Conservation (phyloP, 176 grass and related monocot genomes). For the Guadua angustifolia region DNA sequence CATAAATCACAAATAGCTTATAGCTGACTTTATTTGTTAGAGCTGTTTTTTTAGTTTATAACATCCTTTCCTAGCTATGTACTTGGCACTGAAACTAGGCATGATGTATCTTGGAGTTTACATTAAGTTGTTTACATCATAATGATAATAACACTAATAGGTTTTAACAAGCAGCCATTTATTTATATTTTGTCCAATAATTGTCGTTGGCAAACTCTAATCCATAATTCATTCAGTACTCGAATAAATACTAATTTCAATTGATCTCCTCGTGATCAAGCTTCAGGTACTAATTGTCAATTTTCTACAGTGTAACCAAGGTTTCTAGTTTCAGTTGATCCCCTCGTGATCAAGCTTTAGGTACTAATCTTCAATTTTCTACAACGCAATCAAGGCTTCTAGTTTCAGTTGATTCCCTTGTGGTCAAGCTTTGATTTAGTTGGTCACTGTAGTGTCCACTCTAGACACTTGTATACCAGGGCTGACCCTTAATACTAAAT, state of each 20-base stretch:
- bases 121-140: not conserved
- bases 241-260: constrained; percentile 10
- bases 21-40: not conserved
- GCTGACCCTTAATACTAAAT: not conserved
- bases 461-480: not conserved
- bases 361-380: constrained; percentile 6
- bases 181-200: not conserved
- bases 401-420: not conserved
- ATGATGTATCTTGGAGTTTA: not conserved
- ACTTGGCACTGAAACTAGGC: constrained; percentile 25
- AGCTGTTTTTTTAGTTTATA: not conserved
- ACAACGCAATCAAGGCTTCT: not conserved
- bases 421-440: not conserved
- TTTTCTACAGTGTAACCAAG: not conserved
- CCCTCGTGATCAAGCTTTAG: not conserved
- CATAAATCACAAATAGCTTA: constrained; percentile 10
- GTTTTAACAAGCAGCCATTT: not conserved
- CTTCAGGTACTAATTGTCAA: constrained; percentile 23
- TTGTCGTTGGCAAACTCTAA: not conserved
- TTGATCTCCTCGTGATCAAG: no score
- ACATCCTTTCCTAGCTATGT: not conserved
- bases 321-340: not conserved
- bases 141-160: not conserved
- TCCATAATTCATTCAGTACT: not conserved
- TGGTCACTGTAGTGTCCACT: not conserved